Evolutionary conservation across 768 basidiomycete genomes (phyloP).

Genomic region (Kwoniella shandongensis): DNA sequence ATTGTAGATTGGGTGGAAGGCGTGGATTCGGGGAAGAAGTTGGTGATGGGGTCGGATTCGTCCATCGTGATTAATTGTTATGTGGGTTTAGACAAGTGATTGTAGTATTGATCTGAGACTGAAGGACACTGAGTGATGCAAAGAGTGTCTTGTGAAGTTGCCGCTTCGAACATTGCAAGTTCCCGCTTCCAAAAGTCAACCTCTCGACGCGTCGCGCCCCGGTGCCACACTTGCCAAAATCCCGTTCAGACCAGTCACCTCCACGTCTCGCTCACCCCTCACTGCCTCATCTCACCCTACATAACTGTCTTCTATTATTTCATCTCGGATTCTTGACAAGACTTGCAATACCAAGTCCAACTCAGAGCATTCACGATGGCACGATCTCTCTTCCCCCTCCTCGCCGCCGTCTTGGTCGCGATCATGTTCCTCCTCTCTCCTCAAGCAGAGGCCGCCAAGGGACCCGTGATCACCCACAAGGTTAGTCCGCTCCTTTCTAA

Average conservation of each 20-base stretch:
- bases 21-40: slow-evolving; percentile 39
- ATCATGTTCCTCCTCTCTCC: slow-evolving; percentile 49
- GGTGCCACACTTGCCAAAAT: not conserved
- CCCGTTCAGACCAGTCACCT: not conserved
- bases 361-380: slow-evolving; percentile 23
- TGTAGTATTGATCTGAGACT: not conserved
- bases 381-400: slow-evolving; percentile 28
- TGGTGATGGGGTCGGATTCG: slow-evolving; percentile 42
- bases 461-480: slow-evolving; percentile 86
- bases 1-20: slow-evolving; percentile 13
- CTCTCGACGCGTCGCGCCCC: slow-evolving; percentile 23
- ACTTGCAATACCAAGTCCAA: no score
- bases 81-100: not conserved
- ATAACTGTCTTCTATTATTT: not conserved
- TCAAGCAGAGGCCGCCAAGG: slow-evolving; percentile 72
- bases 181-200: slow-evolving; percentile 8
- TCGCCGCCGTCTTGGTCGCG: slow-evolving; percentile 32
- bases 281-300: not conserved
- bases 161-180: not conserved
- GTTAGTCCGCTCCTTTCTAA: slow-evolving; percentile 14
- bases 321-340: slow-evolving; percentile 9
- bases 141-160: not conserved
- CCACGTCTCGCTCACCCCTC: no score
- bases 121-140: not conserved
- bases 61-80: slow-evolving; percentile 29